phyloP scores from a whole-genome alignment of 2,329 filamentous ascomycete species.

The Aspergillus floridensis region DNA sequence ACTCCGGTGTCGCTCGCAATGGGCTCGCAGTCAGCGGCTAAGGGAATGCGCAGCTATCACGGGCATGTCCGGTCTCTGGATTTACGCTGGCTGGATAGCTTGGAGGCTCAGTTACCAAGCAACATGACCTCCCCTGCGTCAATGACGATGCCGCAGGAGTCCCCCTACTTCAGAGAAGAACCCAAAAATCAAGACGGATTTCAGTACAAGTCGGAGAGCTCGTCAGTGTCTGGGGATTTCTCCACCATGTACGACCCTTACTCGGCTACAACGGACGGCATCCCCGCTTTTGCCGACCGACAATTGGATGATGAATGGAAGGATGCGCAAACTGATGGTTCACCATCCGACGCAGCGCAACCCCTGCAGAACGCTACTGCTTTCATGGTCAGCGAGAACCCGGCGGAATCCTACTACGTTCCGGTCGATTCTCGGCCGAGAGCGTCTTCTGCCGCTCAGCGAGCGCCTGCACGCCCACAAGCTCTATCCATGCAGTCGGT shows the following conservation, averaged over 20 bases:
- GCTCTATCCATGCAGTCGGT: slow-evolving; percentile 33
- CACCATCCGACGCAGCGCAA: slow-evolving; percentile 26
- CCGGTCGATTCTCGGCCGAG: slow-evolving; percentile 25
- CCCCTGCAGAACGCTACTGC: slow-evolving; percentile 29
- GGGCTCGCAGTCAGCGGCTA: slow-evolving; percentile 22
- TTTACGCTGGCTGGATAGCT: slow-evolving; percentile 32
- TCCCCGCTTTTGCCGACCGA: slow-evolving; percentile 29
- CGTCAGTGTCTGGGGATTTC: slow-evolving; percentile 37
- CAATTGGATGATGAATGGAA: slow-evolving; percentile 37
- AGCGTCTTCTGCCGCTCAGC: slow-evolving; percentile 24
- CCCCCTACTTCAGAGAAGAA: slow-evolving; percentile 18
- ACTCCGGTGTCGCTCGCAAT: slow-evolving; percentile 15
- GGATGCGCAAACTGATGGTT: slow-evolving; percentile 24
- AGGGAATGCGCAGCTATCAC: slow-evolving; percentile 25
- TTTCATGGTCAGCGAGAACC: slow-evolving; percentile 37
- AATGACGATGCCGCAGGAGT: slow-evolving; percentile 19
- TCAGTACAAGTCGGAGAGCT: slow-evolving; percentile 37
- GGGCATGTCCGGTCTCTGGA: slow-evolving; percentile 31
- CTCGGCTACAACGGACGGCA: slow-evolving; percentile 32
- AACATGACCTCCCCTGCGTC: slow-evolving; percentile 28
- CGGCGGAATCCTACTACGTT: slow-evolving; percentile 29
- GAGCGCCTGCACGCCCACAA: slow-evolving; percentile 26
- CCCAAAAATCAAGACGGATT: slow-evolving; percentile 27
- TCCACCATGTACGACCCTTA: slow-evolving; percentile 35
- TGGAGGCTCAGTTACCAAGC: slow-evolving; percentile 35